phyloP scores from a whole-genome alignment of 257 asterid genomes.

The Craterostigma plantagineum region DNA sequence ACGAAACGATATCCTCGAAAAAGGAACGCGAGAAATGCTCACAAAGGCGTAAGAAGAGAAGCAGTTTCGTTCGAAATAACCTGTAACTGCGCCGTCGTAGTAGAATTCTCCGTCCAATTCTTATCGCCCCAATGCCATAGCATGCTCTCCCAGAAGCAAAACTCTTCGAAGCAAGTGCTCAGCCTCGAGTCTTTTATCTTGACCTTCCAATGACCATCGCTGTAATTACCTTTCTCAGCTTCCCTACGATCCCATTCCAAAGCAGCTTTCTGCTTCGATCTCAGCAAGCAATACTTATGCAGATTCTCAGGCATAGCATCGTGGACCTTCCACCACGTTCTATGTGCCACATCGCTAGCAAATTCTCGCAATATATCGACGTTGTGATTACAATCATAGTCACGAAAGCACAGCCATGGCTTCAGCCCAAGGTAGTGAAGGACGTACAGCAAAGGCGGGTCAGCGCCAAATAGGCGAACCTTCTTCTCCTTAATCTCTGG shows the following conservation, averaged over 20 bases:
- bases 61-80: too few relatives aligned
- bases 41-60: too few relatives aligned
- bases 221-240: slow-evolving; percentile 35
- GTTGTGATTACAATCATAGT: slow-evolving; percentile 85
- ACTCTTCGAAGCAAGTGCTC: slow-evolving; percentile 56
- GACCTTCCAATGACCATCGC: slow-evolving; percentile 62
- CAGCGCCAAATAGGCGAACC: slow-evolving; percentile 37
- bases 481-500: slow-evolving; percentile 38
- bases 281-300: slow-evolving; percentile 39
- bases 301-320: slow-evolving; percentile 45
- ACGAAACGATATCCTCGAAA: too few relatives aligned
- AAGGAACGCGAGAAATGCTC: too few relatives aligned
- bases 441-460: slow-evolving; percentile 63
- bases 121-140: slow-evolving; percentile 73
- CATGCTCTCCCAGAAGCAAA: slow-evolving; percentile 65
- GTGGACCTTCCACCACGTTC: slow-evolving; percentile 75
- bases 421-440: slow-evolving; percentile 69
- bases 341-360: slow-evolving; percentile 76
- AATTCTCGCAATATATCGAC: slow-evolving; percentile 62
- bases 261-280: slow-evolving; percentile 70
- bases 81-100: background rate
- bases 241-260: slow-evolving; percentile 72
- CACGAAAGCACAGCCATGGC: slow-evolving; percentile 84
- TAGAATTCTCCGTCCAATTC: slow-evolving; percentile 35
- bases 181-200: slow-evolving; percentile 25